Evolutionary conservation across 2,329 filamentous ascomycete species (phyloP).

Genomic region (Ophiostoma triangulosporum): DNA sequence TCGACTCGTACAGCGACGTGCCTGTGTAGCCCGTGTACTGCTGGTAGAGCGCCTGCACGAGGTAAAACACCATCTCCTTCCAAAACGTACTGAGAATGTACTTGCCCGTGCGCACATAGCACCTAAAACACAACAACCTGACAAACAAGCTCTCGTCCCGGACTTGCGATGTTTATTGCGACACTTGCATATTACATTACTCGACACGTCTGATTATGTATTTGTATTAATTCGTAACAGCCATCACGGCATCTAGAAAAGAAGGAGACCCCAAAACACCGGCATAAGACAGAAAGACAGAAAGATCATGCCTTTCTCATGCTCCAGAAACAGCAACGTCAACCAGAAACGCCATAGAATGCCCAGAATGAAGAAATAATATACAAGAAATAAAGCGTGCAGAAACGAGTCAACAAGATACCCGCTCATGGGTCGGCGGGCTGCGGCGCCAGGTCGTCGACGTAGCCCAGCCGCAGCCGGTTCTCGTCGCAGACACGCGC

Average conservation of each 20-base stretch:
- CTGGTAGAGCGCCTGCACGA: conserved; percentile 75
- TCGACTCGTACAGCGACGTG: conserved; percentile 79
- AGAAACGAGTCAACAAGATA: too few species aligned
- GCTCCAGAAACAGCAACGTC: not conserved
- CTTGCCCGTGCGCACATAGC: conserved; percentile 76
- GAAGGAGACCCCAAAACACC: not conserved
- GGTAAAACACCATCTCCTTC: conserved; percentile 75
- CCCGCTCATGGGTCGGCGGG: not conserved
- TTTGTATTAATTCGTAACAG: not conserved
- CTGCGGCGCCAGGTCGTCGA: conserved; percentile 25
- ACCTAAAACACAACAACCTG: too few species aligned
- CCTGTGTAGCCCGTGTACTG: conserved; percentile 77
- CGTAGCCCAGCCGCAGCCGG: conserved; percentile 29
- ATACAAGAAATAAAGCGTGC: not conserved
- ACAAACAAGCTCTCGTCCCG: too few species aligned
- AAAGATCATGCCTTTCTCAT: not conserved
- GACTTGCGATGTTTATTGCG: too few species aligned
- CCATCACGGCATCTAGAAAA: not conserved
- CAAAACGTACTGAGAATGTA: conserved; percentile 87
- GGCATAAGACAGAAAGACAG: not conserved
- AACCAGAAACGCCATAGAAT: not conserved
- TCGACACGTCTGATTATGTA: too few species aligned
- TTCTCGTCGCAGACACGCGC: conserved; percentile 35
- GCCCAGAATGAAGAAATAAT: not conserved
- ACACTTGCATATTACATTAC: too few species aligned